phyloP scores from a whole-genome alignment of 2,329 filamentous ascomycete genomes.

The Onygenales sp. region DNA sequence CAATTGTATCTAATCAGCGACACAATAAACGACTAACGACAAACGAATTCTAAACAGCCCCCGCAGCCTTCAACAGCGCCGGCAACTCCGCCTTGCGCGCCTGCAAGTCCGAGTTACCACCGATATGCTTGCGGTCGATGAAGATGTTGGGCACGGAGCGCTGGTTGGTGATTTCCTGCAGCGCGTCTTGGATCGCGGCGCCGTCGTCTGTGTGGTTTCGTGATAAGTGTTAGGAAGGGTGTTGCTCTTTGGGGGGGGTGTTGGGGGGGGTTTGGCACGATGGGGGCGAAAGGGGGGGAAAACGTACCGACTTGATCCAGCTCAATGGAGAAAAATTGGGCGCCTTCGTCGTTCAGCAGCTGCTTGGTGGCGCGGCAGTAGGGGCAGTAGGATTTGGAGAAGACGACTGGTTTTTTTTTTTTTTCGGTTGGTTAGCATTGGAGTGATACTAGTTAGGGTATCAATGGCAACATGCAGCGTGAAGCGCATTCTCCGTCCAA shows the following conservation, averaged over 20 bases:
- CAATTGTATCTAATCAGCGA: neutral
- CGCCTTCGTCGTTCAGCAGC: constrained; percentile 58
- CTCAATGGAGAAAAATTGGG: constrained; percentile 68
- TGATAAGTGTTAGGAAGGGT: constrained; percentile 7
- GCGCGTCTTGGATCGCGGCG: constrained; percentile 68
- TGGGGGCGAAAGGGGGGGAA: neutral
- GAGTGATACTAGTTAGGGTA: neutral
- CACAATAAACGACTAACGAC: too few species aligned
- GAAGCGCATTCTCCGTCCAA: too few species aligned
- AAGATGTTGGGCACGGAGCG: constrained; percentile 92
- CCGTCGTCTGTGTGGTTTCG: constrained; percentile 58
- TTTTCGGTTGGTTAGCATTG: neutral
- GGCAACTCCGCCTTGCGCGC: constrained; percentile 55
- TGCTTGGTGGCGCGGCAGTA: constrained; percentile 78
- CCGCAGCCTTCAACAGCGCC: constrained; percentile 52
- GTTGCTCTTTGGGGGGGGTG: neutral
- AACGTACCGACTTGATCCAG: constrained; percentile 72
- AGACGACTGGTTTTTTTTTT: constrained; percentile 59
- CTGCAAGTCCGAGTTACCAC: constrained; percentile 87
- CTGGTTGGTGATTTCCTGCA: constrained; percentile 71
- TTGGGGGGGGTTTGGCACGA: neutral
- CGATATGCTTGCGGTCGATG: constrained; percentile 84
- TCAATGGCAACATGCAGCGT: too few species aligned
- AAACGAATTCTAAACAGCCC: constrained; percentile 45
- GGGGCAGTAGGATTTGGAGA: constrained; percentile 94